A percentile compares a stretch with the other conserved stretches of the same genome.
Evolutionary conservation across 306 rosid species (phyloP).

Genomic region (Malus asiatica): DNA sequence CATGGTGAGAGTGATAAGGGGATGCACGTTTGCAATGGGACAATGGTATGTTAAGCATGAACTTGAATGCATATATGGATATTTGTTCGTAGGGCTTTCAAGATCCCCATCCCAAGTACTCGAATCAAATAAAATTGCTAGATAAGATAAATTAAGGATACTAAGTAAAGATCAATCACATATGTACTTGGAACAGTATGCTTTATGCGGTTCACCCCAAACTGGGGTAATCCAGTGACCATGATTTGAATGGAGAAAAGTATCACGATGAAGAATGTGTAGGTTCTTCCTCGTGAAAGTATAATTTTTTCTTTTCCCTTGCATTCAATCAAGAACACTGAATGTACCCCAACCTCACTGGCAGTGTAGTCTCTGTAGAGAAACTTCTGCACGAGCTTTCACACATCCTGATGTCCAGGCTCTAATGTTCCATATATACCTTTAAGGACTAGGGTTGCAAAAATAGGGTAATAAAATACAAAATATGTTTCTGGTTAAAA

Average conservation of each 20-base stretch:
- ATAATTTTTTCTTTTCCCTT: background rate
- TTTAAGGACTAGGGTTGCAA: background rate
- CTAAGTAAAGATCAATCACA: background rate
- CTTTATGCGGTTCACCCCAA: background rate
- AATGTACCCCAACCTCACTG: background rate
- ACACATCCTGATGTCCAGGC: background rate
- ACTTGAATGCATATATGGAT: background rate
- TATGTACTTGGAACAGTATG: background rate
- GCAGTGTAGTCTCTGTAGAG: background rate
- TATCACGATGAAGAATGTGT: background rate
- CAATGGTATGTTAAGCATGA: background rate
- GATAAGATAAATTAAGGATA: background rate
- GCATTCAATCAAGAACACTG: background rate
- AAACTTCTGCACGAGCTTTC: background rate
- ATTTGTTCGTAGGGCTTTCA: background rate
- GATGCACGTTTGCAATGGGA: background rate
- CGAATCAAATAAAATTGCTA: background rate
- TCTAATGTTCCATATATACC: background rate
- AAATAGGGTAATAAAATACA: too few relatives aligned
- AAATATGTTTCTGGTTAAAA: background rate
- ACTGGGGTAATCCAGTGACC: background rate
- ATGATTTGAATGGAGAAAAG: background rate
- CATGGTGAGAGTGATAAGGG: background rate
- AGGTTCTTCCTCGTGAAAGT: background rate
- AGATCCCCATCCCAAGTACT: background rate